Conservation (phyloP, 2,329 filamentous ascomycete species). For the Cyphellophora attinorum region DNA sequence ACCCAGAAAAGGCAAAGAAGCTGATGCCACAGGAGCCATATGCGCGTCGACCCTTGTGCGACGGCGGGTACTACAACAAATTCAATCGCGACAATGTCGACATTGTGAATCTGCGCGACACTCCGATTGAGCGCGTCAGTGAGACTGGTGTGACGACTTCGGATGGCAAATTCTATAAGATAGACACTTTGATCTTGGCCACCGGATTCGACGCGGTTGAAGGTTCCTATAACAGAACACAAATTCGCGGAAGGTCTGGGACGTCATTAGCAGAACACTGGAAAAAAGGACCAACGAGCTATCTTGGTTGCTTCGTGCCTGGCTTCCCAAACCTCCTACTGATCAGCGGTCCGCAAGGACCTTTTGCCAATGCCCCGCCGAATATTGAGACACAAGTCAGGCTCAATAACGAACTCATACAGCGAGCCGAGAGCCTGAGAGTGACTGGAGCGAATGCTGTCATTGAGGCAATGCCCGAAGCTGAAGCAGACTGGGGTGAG, state of each 20-base stretch:
- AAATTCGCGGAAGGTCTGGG: conserved; percentile 37
- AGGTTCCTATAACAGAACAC: conserved; percentile 30
- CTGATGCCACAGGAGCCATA: conserved; percentile 43
- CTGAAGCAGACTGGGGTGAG: conserved; percentile 39
- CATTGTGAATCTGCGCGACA: conserved; percentile 27
- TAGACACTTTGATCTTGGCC: conserved; percentile 18
- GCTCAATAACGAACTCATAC: conserved; percentile 38
- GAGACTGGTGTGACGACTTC: conserved; percentile 18
- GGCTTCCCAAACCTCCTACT: conserved; percentile 37
- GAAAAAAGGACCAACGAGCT: conserved; percentile 22
- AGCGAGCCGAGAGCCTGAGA: conserved; percentile 24
- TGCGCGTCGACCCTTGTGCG: conserved; percentile 39
- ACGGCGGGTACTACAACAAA: conserved; percentile 42
- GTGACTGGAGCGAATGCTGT: conserved; percentile 34
- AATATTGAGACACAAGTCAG: conserved; percentile 27
- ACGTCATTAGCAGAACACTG: conserved; percentile 22
- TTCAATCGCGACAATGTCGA: conserved; percentile 38
- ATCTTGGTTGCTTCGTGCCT: conserved; percentile 27
- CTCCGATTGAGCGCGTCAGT: conserved; percentile 19
- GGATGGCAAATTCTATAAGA: conserved; percentile 17
- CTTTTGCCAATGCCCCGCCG: conserved; percentile 29
- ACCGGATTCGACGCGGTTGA: conserved; percentile 19
- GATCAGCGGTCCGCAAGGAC: conserved; percentile 27
- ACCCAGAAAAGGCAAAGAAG: conserved; percentile 21
- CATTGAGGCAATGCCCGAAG: conserved; percentile 39